phyloP scores from a whole-genome alignment of 306 rosid genomes.

The Cucurbita argyrosperma region DNA sequence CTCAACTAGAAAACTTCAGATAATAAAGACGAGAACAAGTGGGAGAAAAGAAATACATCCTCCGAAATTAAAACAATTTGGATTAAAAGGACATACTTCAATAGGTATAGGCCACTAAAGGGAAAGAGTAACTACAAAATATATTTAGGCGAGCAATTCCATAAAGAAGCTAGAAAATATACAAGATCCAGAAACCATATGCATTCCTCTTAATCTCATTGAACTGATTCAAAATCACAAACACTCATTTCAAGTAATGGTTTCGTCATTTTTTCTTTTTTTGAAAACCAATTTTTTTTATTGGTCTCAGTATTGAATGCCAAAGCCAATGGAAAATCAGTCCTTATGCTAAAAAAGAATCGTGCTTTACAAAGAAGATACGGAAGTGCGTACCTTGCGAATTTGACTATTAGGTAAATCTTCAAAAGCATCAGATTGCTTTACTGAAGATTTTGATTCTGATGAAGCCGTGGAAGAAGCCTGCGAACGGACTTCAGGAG shows the following conservation, averaged over 20 bases:
- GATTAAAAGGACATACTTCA: not conserved
- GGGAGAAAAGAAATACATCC: not conserved
- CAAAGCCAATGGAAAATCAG: not conserved
- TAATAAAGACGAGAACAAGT: not conserved
- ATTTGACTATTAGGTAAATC: conserved; percentile 86
- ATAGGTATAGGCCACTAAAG: not conserved
- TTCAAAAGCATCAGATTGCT: conserved; percentile 57
- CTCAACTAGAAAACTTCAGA: not conserved
- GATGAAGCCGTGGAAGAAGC: conserved; percentile 21
- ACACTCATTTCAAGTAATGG: not conserved
- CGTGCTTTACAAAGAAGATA: not conserved
- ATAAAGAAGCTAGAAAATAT: not conserved
- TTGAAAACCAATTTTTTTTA: not conserved
- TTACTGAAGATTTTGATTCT: conserved; percentile 27
- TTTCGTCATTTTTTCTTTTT: not conserved
- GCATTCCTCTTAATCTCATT: not conserved
- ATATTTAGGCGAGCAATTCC: not conserved
- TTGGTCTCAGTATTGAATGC: not conserved
- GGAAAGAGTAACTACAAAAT: not conserved
- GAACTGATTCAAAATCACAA: not conserved
- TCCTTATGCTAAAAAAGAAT: not conserved
- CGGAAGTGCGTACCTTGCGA: conserved; percentile 54
- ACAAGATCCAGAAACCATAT: not conserved
- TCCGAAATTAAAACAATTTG: not conserved
- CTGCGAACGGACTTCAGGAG: conserved; percentile 26